Base-by-base conservation (phyloP, 768 basidiomycete species). In the Russula griseocarnosa region DNA sequence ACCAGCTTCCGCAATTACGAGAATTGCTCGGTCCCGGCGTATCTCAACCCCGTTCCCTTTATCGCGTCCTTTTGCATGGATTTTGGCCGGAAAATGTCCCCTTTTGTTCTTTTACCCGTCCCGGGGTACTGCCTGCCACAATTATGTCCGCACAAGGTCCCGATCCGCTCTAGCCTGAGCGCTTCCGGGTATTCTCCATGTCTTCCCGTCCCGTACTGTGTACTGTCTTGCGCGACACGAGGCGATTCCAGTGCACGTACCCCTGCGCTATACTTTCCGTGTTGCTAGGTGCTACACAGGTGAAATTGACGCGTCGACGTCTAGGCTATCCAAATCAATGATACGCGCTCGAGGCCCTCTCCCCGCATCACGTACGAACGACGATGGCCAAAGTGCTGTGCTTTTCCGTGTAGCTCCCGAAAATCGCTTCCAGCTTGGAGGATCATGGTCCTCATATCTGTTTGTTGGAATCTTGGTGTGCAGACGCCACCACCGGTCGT, bases 331-430 rank as follows among this genome's bases (percentile, higher is more conserved):
- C 16, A 49, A 28, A 11, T 32, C 16, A 50, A 46, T 26, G 6
- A 49, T 5, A 40, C 20, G 22, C 34, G 20, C 46, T 22, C 22
- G 30, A 24, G 34, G 26, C 26, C 16, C 18, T 24, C 7, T 16
- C 58, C 46, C 46, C 20, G 34, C 52, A 44, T 55, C 44, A 16
- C 9, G 11, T 10, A 24, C 58, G 10, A 30, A 24, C 58, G 10
- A 38, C 42, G 44, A 55, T 28, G 26, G 24, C 1, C n/a, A n/a
- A 20, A 55, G 18, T 55, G 58, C 63, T 49, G 58, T 64, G 63
- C 58, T 50, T 55, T 64, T 64, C 63, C 63, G 63, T 10, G 1
- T 1, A 3, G 10, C 18, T 55, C 46, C 58, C 63, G 58, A 55
- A 26, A 26, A 32, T 26, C 46, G 58, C 46, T 60, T 40, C 51